Evolutionary conservation across 2,329 filamentous ascomycete species (phyloP), one percentile per base, ranked within the genome.

Genomic region (Sporothrix curviconia): DNA sequence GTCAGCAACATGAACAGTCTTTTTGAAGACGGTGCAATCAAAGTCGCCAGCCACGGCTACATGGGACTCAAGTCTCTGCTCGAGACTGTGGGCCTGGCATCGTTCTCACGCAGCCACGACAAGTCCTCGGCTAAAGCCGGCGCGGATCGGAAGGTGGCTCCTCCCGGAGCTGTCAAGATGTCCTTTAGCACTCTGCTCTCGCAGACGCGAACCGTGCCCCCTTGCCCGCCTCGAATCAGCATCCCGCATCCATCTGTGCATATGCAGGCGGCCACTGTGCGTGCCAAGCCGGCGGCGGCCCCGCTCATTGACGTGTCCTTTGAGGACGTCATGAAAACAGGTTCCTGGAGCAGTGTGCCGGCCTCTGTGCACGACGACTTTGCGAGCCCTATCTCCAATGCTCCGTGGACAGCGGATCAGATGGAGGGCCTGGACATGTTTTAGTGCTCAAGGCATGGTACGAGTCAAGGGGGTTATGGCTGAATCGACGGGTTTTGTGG

Each of bases 1-100:
- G 14, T 30, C 4, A 7, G 3, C 15, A 14, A 8, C 22, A 6
- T 57, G 12, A 15, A 14, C 2, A 19, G 19, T 7, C n/a, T 49
- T 6, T 54, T 58, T 7, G 12, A 32, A 15, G 17, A 24, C 22
- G 47, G 40, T 4, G 25, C 17, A 6, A 14, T 25, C 6, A 54
- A 56, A 25, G 5, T 54, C 3, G 60, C 60, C 2, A 62, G 60
- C 39, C n/a, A 59, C 24, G 57, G 56, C 1, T 24, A 40, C 25
- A 53, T 54, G 32, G 55, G 62, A 0, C 56, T 63, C 12, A 58
- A 57, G 47, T 54, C 59, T 2, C 22, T 63, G 3, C 44, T 63
- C 2, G 60, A 61, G 8, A 60, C 55, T 0, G 58, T 60, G 5
- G 62, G 62, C 1, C 47, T 63, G 4, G 61, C 55, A 0, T 43